Evolutionary conservation across 2,329 filamentous ascomycete species (phyloP).

Genomic region (Didymella exigua): DNA sequence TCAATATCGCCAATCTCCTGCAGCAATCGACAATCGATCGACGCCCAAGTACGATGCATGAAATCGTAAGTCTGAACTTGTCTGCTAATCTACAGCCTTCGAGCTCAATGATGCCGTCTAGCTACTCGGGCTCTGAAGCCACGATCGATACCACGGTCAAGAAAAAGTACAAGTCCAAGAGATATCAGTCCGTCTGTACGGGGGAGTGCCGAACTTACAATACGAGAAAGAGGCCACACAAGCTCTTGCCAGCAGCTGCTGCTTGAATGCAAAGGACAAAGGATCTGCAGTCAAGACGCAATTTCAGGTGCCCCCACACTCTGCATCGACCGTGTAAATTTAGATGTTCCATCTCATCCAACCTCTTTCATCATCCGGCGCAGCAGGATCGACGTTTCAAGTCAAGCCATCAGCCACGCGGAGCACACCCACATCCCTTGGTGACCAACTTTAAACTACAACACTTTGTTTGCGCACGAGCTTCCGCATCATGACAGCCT

Average conservation of each 20-base stretch:
- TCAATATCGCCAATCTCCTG: conserved; percentile 35
- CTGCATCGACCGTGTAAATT: background rate
- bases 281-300: background rate
- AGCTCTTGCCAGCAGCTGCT: conserved; percentile 3
- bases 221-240: conserved; percentile 37
- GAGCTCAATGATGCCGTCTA: conserved; percentile 50
- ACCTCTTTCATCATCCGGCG: background rate
- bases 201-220: conserved; percentile 45
- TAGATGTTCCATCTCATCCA: background rate
- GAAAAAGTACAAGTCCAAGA: conserved; percentile 40
- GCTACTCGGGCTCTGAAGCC: conserved; percentile 44
- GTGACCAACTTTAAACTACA: background rate
- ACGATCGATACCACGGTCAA: conserved; percentile 45
- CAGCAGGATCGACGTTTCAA: conserved; percentile 9
- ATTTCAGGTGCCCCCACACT: background rate
- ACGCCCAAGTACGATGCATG: conserved; percentile 46
- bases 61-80: conserved; percentile 42
- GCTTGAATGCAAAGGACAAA: background rate
- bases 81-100: conserved; percentile 35
- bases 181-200: conserved; percentile 46
- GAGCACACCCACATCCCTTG: conserved; percentile 17
- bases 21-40: conserved; percentile 36
- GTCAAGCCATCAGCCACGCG: conserved; percentile 4
- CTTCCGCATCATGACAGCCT: conserved; percentile 11
- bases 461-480: conserved; percentile 24